Evolutionary conservation across 306 rosid genomes (phyloP), one percentile per base, ranked within the genome.

Genomic region (Pueraria montana): DNA sequence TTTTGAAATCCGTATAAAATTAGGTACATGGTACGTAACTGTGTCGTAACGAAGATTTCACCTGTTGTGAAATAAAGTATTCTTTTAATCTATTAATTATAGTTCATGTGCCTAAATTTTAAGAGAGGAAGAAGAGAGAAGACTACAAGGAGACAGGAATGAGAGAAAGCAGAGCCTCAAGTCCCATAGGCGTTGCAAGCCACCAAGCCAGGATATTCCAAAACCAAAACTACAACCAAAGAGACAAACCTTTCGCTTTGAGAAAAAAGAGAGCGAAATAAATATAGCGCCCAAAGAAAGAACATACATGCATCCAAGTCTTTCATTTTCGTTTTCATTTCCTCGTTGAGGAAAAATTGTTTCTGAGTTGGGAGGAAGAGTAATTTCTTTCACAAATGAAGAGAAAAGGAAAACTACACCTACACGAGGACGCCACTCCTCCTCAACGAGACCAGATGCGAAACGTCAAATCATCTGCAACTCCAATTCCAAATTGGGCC

Each of bases 381-480:
- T 74, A 59, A 79, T 43, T 74, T 61, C 18, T 43, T 68, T 61
- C 11, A 68, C 46, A 68, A 68, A 67, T 17, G 79, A 58, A 55
- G 59, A 71, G 50, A 67, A 77, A 80, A 48, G 59, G 79, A 27
- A 50, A 30, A 69, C 23, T 4, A 46, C 72, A n/a, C 52, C 66
- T 9, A 82, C 68, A 82, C 43, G 80, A 23, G 81, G 58, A 79
- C 58, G 77, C 80, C 43, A 72, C 14, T 76, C 66, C 61, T 70
- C 68, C 71, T 7, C 43, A 40, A 26, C 23, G 34, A 70, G 76
- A 30, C 85, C 78, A 71, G 74, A 76, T 72, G 86, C 24, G 92
- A 89, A 42, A 82, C 80, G 88, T 89, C 94, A 85, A 85, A 87
- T 90, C 92, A 79, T 23, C 36, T 70, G 43, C 70, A 16, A 80